These are phyloP conservation scores for Coniochaeta hoffmannii DNA, from an alignment of 2,329 filamentous ascomycete genomes.

Conservation along the genomic window DNA sequence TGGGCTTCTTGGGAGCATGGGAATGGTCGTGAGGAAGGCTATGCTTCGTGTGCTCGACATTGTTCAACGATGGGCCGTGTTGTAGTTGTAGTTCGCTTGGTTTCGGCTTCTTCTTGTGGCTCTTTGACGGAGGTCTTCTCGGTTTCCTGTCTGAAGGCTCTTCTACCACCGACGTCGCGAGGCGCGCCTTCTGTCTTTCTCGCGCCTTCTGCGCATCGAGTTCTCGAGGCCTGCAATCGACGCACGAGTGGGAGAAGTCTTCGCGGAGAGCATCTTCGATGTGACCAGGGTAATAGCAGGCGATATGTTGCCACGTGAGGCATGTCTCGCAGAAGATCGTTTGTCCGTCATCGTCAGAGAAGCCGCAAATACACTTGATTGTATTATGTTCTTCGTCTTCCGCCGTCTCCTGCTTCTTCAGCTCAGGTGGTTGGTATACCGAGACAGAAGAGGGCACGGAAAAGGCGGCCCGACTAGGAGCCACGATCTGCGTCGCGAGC, in stretches of 20 bases:
- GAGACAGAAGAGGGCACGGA: slow-evolving; percentile 28
- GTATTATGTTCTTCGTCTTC: slow-evolving; percentile 75
- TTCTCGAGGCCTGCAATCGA: slow-evolving; percentile 73
- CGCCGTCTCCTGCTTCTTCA: slow-evolving; percentile 44
- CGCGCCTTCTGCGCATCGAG: slow-evolving; percentile 69
- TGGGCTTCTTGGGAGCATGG: slow-evolving; percentile 68
- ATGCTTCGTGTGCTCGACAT: slow-evolving; percentile 45
- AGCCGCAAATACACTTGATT: slow-evolving; percentile 97
- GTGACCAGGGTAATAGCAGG: slow-evolving; percentile 82
- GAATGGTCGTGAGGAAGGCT: slow-evolving; percentile 34
- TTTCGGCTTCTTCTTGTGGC: slow-evolving; percentile 82
- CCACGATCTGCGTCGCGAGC: slow-evolving; percentile 47
- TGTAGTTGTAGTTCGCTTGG: slow-evolving; percentile 61
- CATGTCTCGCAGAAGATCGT: slow-evolving; percentile 95
- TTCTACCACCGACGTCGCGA: slow-evolving; percentile 34
- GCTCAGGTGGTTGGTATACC: slow-evolving; percentile 29
- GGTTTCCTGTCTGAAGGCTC: slow-evolving; percentile 59
- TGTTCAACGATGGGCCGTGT: slow-evolving; percentile 55
- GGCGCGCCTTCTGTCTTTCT: slow-evolving; percentile 59
- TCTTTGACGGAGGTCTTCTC: slow-evolving; percentile 70
- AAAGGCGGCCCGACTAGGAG: slow-evolving; percentile 43
- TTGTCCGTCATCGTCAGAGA: slow-evolving; percentile 89
- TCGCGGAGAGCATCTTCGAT: slow-evolving; percentile 63
- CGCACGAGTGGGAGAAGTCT: slow-evolving; percentile 75
- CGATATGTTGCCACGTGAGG: slow-evolving; percentile 97